Base-by-base conservation (phyloP, 768 basidiomycete genomes). In the Tricholoma saponaceum region DNA sequence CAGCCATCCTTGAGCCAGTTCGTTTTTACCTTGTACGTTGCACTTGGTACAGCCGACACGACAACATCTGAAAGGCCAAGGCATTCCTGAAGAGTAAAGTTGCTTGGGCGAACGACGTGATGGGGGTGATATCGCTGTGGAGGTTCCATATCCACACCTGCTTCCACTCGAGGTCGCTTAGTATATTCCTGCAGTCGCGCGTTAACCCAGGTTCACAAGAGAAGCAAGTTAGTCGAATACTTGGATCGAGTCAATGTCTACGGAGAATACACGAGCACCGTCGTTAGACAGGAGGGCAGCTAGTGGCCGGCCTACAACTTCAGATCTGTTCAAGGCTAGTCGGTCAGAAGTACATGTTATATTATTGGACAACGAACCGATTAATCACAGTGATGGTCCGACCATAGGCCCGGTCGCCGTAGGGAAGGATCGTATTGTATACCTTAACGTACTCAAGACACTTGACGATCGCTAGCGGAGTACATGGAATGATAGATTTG, bases 401-500 rank as follows among this genome's bases (percentile, higher is more conserved):
- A 7, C 95, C 95, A 66, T 93, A 95, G 7, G 95, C 95, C 30
- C 95, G 83, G 71, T 98, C 95, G 32, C 97, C 97, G 69, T 97
- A 98, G 0, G 89, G 85, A 14, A 98, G 80, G 63, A 98, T 81
- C 62, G 74, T 87, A 75, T 98, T 98, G 78, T 99, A 98, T 13
- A 98, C 93, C 9, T 94, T 90, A 41, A 89, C 79, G 67, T 87
- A 81, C 69, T 99, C 97, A 22, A 99, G 79, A 59, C 86, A 91
- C 73, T 99, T 99, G 62, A 99, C 95, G 66, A 98, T 89, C 3
- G 94, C 97, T 10, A 99, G 83, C 0, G 97, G 95, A 4, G 97
- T 99, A 72, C 97, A 99, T 0, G 97, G 97, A 33, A 99, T 83
- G 67, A 99, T 92, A 4, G 94, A 96, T 73, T 98, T 98, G 66